Base-by-base conservation (phyloP, 2,329 filamentous ascomycete species). In the Magnaporthiopsis incrustans region DNA sequence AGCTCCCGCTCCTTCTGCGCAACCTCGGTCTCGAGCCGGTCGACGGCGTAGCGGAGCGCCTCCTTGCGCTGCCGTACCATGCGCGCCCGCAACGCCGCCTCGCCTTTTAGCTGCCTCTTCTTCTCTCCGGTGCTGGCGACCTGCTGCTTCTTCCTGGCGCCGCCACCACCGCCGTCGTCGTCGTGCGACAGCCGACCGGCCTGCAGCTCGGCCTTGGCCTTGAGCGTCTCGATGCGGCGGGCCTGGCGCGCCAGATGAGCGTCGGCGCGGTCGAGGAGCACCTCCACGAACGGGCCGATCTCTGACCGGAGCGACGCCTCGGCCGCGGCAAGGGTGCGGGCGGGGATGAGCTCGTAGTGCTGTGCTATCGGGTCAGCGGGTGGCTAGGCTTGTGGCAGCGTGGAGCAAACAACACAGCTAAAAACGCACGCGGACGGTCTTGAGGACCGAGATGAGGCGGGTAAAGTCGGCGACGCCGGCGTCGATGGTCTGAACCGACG, bases 341-440 rank as follows among this genome's bases (percentile, higher is more conserved):
- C 91, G 22, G 92, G 91, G 69, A 97, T 90, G 57, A 97, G 87
- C 75, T 97, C 93, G 77, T 96, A 97, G 78, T 97, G 93, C 89
- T 96, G 67, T 66, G 57, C 25, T 12, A 26, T 26, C 35, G 32
- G 60, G 38, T 66, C 61, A 8, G 25, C 11, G 65, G 25, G 57
- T 57, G 30, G 59, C 57, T 38, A 33, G 62, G 61, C 18, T 32
- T 30, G 64, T 38, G 35, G 11, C 8, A 33, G 11, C 8, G 8
- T 38, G 35, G 35, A 15, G 8, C 33, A 12, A 3, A 30, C 27
- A 30, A 30, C 27, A 30, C 27, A 30, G 5, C 27, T 30, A 30
- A 30, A 30, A 30, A 58, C 80, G 65, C 77, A 86, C 84, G 65
- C 85, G 79, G 50, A 85, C 81, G 11, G 81, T 81, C 72, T 85